Evolutionary conservation across 352 stramenopile species (phyloP).

Genomic region (Pythium guiyangense): DNA sequence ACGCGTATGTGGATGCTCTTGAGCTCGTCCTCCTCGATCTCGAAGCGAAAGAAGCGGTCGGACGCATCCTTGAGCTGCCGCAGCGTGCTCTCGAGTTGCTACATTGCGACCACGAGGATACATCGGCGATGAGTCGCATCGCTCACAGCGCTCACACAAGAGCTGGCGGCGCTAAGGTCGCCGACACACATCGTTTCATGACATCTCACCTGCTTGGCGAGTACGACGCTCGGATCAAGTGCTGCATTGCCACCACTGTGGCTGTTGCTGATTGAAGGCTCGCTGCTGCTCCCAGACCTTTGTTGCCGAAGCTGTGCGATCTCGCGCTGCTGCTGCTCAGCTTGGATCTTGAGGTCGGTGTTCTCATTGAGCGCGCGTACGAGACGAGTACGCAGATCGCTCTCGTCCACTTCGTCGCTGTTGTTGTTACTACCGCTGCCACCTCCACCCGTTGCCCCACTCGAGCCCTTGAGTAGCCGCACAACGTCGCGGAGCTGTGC

Average conservation of each 20-base stretch:
- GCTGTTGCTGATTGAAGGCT: constrained; percentile 39
- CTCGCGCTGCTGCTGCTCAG: constrained; percentile 55
- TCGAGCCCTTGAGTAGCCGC: constrained; percentile 26
- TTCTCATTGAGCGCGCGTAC: constrained; percentile 63
- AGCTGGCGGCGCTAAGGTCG: too few species aligned
- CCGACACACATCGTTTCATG: neutral
- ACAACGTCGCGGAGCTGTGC: constrained; percentile 67
- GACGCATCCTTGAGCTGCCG: constrained; percentile 71
- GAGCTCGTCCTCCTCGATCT: constrained; percentile 93
- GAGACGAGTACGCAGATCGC: constrained; percentile 28
- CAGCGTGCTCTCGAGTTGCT: constrained; percentile 66
- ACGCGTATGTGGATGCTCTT: constrained; percentile 55
- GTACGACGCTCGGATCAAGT: constrained; percentile 14
- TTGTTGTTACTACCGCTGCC: constrained; percentile 16
- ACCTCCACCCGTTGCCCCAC: constrained; percentile 1
- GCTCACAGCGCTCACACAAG: neutral
- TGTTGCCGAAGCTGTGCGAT: constrained; percentile 36
- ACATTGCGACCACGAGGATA: neutral
- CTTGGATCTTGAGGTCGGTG: constrained; percentile 53
- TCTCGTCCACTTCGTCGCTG: constrained; percentile 19
- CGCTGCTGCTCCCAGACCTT: constrained; percentile 27
- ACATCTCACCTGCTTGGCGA: constrained; percentile 31
- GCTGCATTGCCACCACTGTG: neutral
- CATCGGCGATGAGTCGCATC: neutral
- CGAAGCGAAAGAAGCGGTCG: constrained; percentile 90